Evolutionary conservation across 805 yeast species (phyloP), one percentile per base, ranked within the genome.

Genomic region (Starmerella riodocensis): DNA sequence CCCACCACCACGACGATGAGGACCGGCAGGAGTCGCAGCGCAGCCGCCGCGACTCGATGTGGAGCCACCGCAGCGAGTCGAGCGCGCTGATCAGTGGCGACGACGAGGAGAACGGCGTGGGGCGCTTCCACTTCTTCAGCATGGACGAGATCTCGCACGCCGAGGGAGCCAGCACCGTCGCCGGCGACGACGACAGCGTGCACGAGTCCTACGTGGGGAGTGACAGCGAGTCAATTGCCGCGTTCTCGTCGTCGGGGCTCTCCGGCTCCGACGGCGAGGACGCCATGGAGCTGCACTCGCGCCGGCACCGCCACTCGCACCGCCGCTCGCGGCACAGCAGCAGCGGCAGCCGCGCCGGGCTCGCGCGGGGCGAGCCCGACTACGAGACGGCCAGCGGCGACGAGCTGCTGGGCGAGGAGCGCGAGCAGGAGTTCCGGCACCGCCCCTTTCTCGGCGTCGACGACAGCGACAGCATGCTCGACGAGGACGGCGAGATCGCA

Each of bases 131-230:
- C 45, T 88, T 86, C 56, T 88, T 88, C 59, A 74, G 88, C 9
- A 66, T 78, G 4, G 83, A 80, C 40, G 91, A 84, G 49, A 77
- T 88, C 33, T 86, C 79, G 52, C 66, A 70, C 36, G 96, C 97
- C 0, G 91, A 81, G 39, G 95, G 95, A 34, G 64, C 59, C 5
- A 69, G 88, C 1, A 81, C 95, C 79, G 85, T 80, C 46, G 51
- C 53, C 4, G 57, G 57, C 16, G 65, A 61, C 25, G 47, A 57
- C 26, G 65, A 57, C 37, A 52, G 55, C n/a, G 53, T 48, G 9
- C 57, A 53, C 29, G 53, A 39, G 29, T 32, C 37, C 19, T 30
- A 26, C 26, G 6, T 14, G 7, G 41, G 17, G 11, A 30, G 40
- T 22, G 40, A 35, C 18, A 16, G 12, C 22, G 35, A 22, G 6